Evolutionary conservation across 78 protist species (phyloP), one percentile per base, ranked within the genome.

Genomic region (Dictyostelium intermedium): DNA sequence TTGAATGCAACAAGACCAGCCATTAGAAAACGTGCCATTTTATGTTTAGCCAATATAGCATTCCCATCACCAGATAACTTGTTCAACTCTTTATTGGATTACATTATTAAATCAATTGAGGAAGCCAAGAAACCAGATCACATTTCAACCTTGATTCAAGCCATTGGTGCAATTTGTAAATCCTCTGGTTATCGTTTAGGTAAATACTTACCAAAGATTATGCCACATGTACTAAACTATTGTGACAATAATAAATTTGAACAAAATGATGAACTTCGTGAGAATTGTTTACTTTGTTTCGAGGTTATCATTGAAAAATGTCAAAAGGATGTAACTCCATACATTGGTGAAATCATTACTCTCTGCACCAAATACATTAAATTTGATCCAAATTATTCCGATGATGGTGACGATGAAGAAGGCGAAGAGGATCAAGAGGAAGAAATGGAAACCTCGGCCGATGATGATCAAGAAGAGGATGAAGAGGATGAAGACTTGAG

Each of bases 371-470:
- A 85, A 61, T 91, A 74, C 37, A 56, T 97, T 34, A 80, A 72
- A 79, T 87, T 96, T 82, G 99, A 98, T 85, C 99, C 99, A 73
- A 98, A 98, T 82, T 97, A 98, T 85, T 78, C 47, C 14, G 87
- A 91, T 84, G 97, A 85, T 72, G 94, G 50, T 16, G 97, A 93
- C 2, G 97, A 84, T 3, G 98, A 86, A 20, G 96, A 91, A 8
- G 97, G 72, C 3, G 95, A 30, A 11, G 73, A 25, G 0, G 98
- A 92, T 10, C 93, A 69, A 16, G 95, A 83, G 3, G 91, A 69
- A 30, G 96, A 86, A 14, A 96, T 43, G 35, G 96, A 96, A 39
- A 87, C 80, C 6, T 79, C 53, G 14, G 93, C 79, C 50, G 98
- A 82, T 45, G 96, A 83, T 41, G 45, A 72, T 9, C 25, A 39